Conservation (phyloP, 2,329 filamentous ascomycete genomes). For the Botrytis fabae region DNA sequence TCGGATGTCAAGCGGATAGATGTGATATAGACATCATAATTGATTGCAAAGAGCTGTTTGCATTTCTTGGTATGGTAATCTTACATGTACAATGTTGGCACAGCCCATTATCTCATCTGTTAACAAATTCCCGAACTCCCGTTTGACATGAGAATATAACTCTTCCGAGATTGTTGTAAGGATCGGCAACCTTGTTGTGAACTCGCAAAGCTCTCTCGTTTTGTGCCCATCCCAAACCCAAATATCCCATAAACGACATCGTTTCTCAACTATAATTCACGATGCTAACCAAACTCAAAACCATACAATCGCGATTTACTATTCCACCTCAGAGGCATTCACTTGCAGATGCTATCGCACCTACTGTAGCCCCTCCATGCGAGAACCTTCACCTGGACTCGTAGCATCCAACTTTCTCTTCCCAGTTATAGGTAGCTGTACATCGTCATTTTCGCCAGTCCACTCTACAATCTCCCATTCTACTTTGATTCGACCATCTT, state of each 20-base stretch:
- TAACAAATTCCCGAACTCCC: constrained; percentile 7
- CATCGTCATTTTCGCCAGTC: constrained; percentile 50
- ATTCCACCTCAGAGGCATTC: background rate
- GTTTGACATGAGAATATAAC: background rate
- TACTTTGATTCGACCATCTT: constrained; percentile 65
- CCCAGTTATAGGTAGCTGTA: constrained; percentile 41
- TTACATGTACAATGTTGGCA: constrained; percentile 5
- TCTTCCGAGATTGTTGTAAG: background rate
- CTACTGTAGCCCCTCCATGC: constrained; percentile 16
- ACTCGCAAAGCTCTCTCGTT: background rate
- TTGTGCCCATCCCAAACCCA: background rate
- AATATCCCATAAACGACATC: background rate
- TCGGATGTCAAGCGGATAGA: background rate
- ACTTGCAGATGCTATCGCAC: background rate
- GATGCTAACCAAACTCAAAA: background rate
- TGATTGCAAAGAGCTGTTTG: background rate
- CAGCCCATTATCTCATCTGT: background rate
- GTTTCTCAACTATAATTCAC: background rate
- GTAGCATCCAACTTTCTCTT: constrained; percentile 43
- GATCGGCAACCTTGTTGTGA: background rate
- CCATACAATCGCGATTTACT: background rate
- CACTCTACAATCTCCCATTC: constrained; percentile 87
- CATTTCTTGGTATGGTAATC: constrained; percentile 8
- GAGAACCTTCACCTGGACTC: constrained; percentile 19
- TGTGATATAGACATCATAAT: background rate